Evolutionary conservation across 495 filamentous ascomycete species (phyloP).

Genomic region (Hypoxylon cercidicola): DNA sequence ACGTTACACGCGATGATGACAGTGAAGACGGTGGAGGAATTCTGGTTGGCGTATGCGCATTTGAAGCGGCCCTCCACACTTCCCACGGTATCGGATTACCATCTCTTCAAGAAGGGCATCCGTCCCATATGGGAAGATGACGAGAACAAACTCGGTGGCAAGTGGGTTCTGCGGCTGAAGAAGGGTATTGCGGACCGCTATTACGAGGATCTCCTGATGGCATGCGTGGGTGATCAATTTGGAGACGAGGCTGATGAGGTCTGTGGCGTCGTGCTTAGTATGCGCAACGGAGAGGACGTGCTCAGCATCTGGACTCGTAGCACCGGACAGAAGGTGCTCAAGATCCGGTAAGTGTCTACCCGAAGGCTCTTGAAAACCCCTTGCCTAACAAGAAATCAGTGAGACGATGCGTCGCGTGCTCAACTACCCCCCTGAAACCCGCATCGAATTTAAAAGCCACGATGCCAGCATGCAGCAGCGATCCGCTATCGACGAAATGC

Average conservation of each 20-base stretch:
- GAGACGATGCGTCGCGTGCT: slow-evolving; percentile 93
- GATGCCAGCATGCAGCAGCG: slow-evolving; percentile 83
- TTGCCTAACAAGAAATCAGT: slow-evolving; percentile 56
- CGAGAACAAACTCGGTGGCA: slow-evolving; percentile 93
- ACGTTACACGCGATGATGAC: slow-evolving; percentile 86
- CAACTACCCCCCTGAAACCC: slow-evolving; percentile 85
- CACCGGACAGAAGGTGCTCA: slow-evolving; percentile 91
- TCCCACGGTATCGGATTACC: slow-evolving; percentile 95
- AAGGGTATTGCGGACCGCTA: slow-evolving; percentile 97
- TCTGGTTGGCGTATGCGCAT: slow-evolving; percentile 92
- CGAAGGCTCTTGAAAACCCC: background rate
- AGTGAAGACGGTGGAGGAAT: slow-evolving; percentile 86
- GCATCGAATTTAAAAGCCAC: slow-evolving; percentile 93
- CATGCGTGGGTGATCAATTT: slow-evolving; percentile 95
- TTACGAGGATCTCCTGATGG: slow-evolving; percentile 95
- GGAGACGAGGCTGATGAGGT: slow-evolving; percentile 93
- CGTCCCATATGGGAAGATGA: slow-evolving; percentile 99
- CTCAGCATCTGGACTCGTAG: slow-evolving; percentile 97
- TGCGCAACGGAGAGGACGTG: slow-evolving; percentile 94
- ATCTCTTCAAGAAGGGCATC: slow-evolving; percentile 97
- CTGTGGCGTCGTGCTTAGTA: slow-evolving; percentile 92
- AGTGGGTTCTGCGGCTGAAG: slow-evolving; percentile 95
- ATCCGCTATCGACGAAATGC: slow-evolving; percentile 81
- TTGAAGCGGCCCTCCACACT: slow-evolving; percentile 88
- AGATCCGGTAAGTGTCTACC: slow-evolving; percentile 79